phyloP scores from a whole-genome alignment of 2,329 filamentous ascomycete genomes.

The Chalara sp. region DNA sequence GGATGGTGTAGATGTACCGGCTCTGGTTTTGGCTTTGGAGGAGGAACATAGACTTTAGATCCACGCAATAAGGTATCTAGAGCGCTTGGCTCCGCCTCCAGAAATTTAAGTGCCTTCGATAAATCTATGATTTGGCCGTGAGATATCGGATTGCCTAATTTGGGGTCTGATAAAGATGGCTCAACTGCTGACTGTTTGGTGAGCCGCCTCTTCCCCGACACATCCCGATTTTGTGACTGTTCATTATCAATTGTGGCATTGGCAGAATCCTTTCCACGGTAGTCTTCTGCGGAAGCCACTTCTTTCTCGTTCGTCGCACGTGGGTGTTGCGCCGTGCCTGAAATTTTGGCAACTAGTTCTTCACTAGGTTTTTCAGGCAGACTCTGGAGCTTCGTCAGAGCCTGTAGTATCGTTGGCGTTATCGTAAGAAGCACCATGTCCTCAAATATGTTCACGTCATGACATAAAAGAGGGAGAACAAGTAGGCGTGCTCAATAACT shows the following conservation, averaged over 20 bases:
- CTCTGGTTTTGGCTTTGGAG: conserved; percentile 71
- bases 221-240: too few relatives aligned
- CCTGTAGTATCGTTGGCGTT: conserved; percentile 61
- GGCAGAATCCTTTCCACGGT: too few relatives aligned
- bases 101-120: conserved; percentile 43
- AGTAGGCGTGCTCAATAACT: too few relatives aligned
- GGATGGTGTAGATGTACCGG: conserved; percentile 46
- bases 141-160: conserved; percentile 58
- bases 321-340: too few relatives aligned
- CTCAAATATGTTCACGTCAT: conserved; percentile 8
- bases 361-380: not conserved
- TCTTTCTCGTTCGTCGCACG: too few relatives aligned
- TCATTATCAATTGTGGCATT: too few relatives aligned
- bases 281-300: too few relatives aligned
- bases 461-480: too few relatives aligned
- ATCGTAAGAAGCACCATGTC: conserved; percentile 74
- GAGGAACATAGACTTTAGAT: conserved; percentile 66
- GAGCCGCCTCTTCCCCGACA: too few relatives aligned
- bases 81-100: conserved; percentile 32
- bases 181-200: too few relatives aligned
- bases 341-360: too few relatives aligned
- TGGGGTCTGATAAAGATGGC: too few relatives aligned
- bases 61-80: conserved; percentile 69
- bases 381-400: conserved; percentile 36
- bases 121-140: conserved; percentile 63